Conservation (phyloP, 2,329 filamentous ascomycete species). For the Paraphaeosphaeria sporulosa region DNA sequence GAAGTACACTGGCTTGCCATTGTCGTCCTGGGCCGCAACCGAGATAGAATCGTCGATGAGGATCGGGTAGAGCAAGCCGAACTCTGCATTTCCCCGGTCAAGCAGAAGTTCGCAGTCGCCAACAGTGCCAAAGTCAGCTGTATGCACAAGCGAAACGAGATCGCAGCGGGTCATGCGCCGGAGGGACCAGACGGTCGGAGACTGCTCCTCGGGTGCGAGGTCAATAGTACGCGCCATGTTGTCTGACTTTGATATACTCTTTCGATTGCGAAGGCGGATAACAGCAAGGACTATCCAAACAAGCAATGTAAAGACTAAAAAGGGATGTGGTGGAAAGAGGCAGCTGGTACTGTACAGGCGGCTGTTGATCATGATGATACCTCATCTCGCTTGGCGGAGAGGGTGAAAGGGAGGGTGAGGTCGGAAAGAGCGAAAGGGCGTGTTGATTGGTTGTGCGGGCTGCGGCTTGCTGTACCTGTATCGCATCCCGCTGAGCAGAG, state of each 20-base stretch:
- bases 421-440: too few relatives aligned
- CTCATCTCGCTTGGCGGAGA: neutral
- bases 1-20: conserved; percentile 26
- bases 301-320: neutral
- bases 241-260: too few relatives aligned
- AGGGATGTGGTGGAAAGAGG: neutral
- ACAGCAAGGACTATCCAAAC: neutral
- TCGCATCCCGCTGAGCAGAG: neutral
- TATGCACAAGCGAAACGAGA: neutral
- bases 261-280: neutral
- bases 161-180: conserved; percentile 15
- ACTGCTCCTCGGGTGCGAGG: neutral
- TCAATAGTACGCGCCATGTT: neutral
- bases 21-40: conserved; percentile 17
- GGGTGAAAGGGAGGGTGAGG: neutral
- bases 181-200: conserved; percentile 20
- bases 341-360: neutral
- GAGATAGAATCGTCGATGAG: neutral
- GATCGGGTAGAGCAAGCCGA: conserved; percentile 22
- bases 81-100: conserved; percentile 26
- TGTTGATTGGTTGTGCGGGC: neutral
- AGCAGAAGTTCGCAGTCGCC: conserved; percentile 13
- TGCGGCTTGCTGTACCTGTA: neutral
- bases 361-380: neutral
- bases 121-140: conserved; percentile 13